These are phyloP conservation scores for Penicillium coffeae DNA, from an alignment of 495 filamentous ascomycete species.

Conservation along the genomic window DNA sequence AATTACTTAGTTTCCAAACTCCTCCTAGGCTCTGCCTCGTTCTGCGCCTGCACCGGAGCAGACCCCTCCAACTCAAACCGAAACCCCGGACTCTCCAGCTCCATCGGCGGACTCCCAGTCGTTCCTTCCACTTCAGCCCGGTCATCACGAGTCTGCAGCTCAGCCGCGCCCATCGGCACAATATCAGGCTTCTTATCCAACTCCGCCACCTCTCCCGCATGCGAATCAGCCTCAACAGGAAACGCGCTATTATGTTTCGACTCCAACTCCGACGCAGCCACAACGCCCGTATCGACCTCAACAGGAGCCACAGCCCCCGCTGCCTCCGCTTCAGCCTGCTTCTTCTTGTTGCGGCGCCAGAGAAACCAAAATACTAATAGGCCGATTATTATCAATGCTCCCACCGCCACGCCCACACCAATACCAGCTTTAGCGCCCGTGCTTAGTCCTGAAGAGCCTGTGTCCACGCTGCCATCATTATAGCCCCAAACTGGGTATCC, in stretches of 20 bases:
- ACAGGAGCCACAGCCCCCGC: too few species aligned
- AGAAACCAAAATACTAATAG: not conserved
- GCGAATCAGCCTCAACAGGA: not conserved
- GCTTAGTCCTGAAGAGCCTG: not conserved
- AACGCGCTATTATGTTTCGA: not conserved
- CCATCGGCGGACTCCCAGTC: not conserved
- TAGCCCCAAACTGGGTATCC: not conserved
- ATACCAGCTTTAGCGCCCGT: not conserved
- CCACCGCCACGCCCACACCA: not conserved
- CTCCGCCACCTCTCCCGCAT: not conserved
- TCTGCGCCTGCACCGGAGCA: not conserved
- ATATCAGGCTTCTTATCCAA: not conserved
- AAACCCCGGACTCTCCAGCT: not conserved
- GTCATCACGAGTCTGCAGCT: not conserved
- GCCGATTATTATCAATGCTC: not conserved
- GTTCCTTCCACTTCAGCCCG: not conserved
- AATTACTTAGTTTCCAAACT: too few species aligned
- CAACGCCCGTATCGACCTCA: not conserved
- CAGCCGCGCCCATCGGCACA: not conserved
- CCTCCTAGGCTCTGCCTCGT: not conserved
- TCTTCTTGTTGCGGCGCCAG: not conserved
- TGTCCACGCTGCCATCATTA: not conserved
- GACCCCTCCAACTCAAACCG: not conserved
- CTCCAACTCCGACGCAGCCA: not conserved
- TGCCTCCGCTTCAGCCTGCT: not conserved